Base-by-base conservation (phyloP, 768 basidiomycete species). In the Pholiota microspora region DNA sequence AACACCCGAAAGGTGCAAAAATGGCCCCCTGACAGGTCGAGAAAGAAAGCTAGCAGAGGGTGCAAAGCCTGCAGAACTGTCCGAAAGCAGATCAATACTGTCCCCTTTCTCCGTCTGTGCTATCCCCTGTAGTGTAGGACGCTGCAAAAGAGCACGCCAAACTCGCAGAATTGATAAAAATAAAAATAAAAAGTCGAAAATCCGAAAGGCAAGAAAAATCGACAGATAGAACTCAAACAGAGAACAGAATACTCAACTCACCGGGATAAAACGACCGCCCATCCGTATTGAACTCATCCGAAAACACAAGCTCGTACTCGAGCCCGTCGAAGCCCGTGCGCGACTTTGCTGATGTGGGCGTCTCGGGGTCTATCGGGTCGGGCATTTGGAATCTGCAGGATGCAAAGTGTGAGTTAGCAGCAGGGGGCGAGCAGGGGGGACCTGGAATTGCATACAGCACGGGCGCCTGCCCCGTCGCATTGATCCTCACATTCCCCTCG, bases 241-340 rank as follows among this genome's bases (percentile, higher is more conserved):
- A 38, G 29, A 49, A 49, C 13, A 16, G 46, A 38, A 40, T 42
- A 51, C 6, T 8, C 23, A 28, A 61, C 64, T 2, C 44, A 62
- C 70, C 73, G 40, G 82, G 76, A 62, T 80, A 83, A 65, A 88
- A 88, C 4, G 85, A 77, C 29, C 86, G 69, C 3, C 87, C 88
- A 1, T 83, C 82, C 21, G 59, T 64, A 51, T 88, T 79, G 68
- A 92, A 92, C 72, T 91, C 89, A 69, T 92, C 89, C 3, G 81
- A 84, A 65, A 89, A 92, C 24, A 89, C 84, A 47, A 86, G 73
- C 27, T 82, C 75, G 64, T 92, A 94, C 0, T 76, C 63, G 34
- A 83, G 50, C 3, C 88, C 86, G 67, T 94, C 91, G 59, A 79
- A 89, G 1, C 92, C 92, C 2, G 75, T 86, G 18, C 88, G 76